phyloP scores from a whole-genome alignment of 345 rosid species.

The Aquilaria sinensis region DNA sequence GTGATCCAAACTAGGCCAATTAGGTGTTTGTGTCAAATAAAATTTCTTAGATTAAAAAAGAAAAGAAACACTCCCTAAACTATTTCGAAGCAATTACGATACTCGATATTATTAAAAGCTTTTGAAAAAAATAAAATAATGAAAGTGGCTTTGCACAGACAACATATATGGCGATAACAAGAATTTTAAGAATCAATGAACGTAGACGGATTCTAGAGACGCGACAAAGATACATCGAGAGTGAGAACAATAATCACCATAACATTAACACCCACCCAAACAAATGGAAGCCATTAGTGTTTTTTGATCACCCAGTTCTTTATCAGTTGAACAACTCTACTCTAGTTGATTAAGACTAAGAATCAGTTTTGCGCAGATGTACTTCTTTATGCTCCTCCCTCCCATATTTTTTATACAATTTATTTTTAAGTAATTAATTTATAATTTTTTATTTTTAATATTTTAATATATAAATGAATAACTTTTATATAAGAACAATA shows the following conservation, averaged over 20 bases:
- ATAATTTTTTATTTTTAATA: too few species aligned
- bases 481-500: too few species aligned
- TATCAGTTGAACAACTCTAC: too few species aligned
- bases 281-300: neutral
- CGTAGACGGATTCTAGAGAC: neutral
- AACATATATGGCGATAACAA: too few species aligned
- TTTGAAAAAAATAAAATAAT: neutral
- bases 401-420: too few species aligned
- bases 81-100: neutral
- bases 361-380: too few species aligned
- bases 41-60: neutral
- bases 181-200: conserved; percentile 2
- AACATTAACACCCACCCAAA: neutral
- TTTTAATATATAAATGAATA: too few species aligned
- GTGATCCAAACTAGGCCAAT: too few species aligned
- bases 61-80: neutral
- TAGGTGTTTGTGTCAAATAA: neutral
- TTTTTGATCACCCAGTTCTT: too few species aligned
- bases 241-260: neutral
- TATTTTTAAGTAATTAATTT: too few species aligned
- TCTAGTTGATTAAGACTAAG: too few species aligned
- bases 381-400: too few species aligned
- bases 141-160: neutral
- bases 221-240: neutral
- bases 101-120: neutral